These are phyloP conservation scores for Fennellomyces sp. DNA, from an alignment of 371 early-diverging fungal genomes.

Conservation along the genomic window DNA sequence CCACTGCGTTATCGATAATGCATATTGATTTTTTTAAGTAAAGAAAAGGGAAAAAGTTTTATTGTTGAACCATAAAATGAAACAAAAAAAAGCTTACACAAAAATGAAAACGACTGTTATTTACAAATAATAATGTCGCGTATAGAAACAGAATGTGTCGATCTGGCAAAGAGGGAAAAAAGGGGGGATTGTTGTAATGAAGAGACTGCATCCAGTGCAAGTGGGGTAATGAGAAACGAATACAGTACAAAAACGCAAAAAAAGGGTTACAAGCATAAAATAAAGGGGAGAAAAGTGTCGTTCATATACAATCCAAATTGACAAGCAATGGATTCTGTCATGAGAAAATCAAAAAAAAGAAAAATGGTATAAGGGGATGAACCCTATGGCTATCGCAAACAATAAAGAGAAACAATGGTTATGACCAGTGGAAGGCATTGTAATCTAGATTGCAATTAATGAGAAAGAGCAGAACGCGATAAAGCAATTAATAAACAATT, in stretches of 20 bases:
- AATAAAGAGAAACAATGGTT: not conserved
- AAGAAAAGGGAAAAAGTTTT: not conserved
- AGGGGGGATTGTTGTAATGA: not conserved
- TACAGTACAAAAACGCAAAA: not conserved
- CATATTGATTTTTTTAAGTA: too few relatives aligned
- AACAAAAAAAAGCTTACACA: not conserved
- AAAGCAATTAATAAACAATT: too few relatives aligned
- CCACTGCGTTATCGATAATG: too few relatives aligned
- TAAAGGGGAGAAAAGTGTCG: not conserved
- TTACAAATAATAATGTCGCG: not conserved
- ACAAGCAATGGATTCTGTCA: not conserved
- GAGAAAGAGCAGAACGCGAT: too few relatives aligned
- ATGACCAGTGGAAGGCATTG: not conserved
- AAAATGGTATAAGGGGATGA: not conserved
- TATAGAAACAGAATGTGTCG: not conserved
- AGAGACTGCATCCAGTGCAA: conserved; percentile 1
- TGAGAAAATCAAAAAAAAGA: not conserved
- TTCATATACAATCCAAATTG: conserved; percentile 3
- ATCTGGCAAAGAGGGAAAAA: not conserved
- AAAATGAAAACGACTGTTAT: not conserved
- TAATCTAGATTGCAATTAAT: not conserved
- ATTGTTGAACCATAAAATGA: not conserved
- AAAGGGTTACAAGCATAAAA: not conserved
- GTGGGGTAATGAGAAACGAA: not conserved
- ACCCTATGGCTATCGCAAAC: not conserved